Evolutionary conservation across 768 basidiomycete genomes (phyloP).

Genomic region (Leucogyrophana mollusca): DNA sequence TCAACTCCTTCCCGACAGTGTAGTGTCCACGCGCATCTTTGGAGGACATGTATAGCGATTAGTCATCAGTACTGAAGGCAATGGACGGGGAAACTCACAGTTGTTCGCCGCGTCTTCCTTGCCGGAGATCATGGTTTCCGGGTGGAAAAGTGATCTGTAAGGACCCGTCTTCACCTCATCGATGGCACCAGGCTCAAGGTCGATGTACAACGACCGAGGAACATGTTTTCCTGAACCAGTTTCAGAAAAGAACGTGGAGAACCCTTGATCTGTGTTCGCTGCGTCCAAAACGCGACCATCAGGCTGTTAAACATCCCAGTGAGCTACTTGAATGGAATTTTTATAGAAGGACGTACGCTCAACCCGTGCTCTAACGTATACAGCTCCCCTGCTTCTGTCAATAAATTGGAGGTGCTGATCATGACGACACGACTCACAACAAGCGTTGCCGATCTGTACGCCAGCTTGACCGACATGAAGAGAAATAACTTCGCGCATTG

Average conservation of each 20-base stretch:
- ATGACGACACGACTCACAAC: conserved; percentile 60
- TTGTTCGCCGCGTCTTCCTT: conserved; percentile 99
- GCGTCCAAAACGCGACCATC: conserved; percentile 84
- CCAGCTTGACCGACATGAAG: conserved; percentile 97
- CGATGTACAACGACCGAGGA: conserved; percentile 94
- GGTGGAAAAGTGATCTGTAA: conserved; percentile 95
- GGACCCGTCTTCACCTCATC: conserved; percentile 93
- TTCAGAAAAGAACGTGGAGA: conserved; percentile 98
- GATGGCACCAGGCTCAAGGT: conserved; percentile 92
- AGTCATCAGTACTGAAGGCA: conserved; percentile 7
- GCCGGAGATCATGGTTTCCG: conserved; percentile 93
- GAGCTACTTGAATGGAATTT: conserved; percentile 3
- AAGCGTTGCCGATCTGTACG: conserved; percentile 93
- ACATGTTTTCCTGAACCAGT: conserved; percentile 93
- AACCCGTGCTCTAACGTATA: conserved; percentile 98
- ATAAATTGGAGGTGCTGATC: conserved; percentile 12
- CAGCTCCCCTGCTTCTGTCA: conserved; percentile 73
- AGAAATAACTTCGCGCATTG: conserved; percentile 93
- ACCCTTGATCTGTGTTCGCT: conserved; percentile 77
- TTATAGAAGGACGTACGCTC: conserved; percentile 60
- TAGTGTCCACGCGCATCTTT: conserved; percentile 98
- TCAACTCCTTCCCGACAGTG: conserved; percentile 97
- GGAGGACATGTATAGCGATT: conserved; percentile 6
- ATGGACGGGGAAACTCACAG: conserved; percentile 55
- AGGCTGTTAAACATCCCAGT: conserved; percentile 47